phyloP scores from a whole-genome alignment of 805 yeast genomes.

The Priceomyces medius region DNA sequence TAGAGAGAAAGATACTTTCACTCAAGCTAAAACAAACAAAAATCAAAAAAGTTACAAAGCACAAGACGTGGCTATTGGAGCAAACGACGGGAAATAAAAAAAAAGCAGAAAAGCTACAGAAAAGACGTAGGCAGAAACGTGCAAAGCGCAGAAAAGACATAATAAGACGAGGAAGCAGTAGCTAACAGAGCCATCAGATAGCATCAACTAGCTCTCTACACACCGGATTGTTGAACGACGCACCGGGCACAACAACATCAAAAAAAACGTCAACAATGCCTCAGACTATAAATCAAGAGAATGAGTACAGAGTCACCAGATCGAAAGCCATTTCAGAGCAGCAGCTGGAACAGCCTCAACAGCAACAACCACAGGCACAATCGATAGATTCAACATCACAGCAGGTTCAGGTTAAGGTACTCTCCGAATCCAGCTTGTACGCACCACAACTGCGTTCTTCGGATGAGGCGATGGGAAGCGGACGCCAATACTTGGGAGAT shows the following conservation, averaged over 20 bases:
- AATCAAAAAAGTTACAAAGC: not conserved
- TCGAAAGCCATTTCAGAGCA: constrained; percentile 20
- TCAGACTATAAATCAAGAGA: constrained; percentile 34
- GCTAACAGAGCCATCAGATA: not conserved
- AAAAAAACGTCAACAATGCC: constrained; percentile 7
- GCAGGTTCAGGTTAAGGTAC: constrained; percentile 2
- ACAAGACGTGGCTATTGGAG: not conserved
- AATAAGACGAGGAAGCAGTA: not conserved
- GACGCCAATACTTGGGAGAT: constrained; percentile 36
- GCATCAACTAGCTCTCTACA: not conserved
- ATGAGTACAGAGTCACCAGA: constrained; percentile 36
- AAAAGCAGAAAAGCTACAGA: not conserved
- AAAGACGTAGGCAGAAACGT: not conserved
- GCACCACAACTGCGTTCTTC: constrained; percentile 3
- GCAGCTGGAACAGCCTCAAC: constrained; percentile 1
- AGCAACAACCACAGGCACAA: not conserved
- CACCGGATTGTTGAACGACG: not conserved
- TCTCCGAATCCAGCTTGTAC: not conserved
- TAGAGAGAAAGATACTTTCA: not conserved
- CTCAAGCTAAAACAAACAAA: not conserved
- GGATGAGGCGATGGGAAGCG: constrained; percentile 10
- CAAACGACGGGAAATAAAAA: not conserved
- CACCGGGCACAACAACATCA: not conserved
- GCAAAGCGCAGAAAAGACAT: not conserved
- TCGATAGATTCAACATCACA: constrained; percentile 1